A percentile compares a stretch with the other conserved stretches of the same genome.
Conservation (phyloP, 495 filamentous ascomycete species). For the Daldinia grandis region DNA sequence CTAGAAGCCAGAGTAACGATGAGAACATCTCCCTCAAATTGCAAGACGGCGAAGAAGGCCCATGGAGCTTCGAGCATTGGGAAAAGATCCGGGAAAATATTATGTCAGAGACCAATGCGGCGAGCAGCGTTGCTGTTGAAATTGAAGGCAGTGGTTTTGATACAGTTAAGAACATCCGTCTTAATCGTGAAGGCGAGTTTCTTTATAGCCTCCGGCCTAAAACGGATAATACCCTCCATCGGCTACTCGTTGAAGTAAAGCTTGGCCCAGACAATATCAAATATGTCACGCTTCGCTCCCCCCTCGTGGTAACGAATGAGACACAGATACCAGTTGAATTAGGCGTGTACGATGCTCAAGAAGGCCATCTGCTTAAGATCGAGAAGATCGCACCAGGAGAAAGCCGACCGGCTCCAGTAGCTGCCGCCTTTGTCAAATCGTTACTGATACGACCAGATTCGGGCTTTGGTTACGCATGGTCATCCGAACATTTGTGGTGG, state of each 20-base stretch:
- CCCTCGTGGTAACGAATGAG: slow-evolving; percentile 95
- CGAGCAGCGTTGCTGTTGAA: slow-evolving; percentile 78
- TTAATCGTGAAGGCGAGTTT: slow-evolving; percentile 92
- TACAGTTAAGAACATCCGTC: slow-evolving; percentile 82
- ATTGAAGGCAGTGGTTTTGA: slow-evolving; percentile 96
- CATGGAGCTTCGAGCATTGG: slow-evolving; percentile 97
- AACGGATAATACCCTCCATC: slow-evolving; percentile 78
- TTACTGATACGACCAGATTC: slow-evolving; percentile 92
- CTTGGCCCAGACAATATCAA: slow-evolving; percentile 94
- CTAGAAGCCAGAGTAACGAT: slow-evolving; percentile 68
- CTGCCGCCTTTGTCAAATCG: slow-evolving; percentile 88
- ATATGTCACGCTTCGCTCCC: slow-evolving; percentile 95
- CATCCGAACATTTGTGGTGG: slow-evolving; percentile 87
- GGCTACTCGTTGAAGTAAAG: slow-evolving; percentile 89
- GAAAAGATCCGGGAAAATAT: slow-evolving; percentile 92
- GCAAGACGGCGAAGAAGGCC: slow-evolving; percentile 85
- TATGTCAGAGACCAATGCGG: slow-evolving; percentile 75
- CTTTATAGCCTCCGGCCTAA: slow-evolving; percentile 88
- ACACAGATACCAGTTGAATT: slow-evolving; percentile 96
- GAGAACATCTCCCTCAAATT: slow-evolving; percentile 76
- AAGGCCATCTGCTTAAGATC: slow-evolving; percentile 93
- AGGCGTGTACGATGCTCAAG: slow-evolving; percentile 87
- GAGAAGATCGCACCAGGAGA: slow-evolving; percentile 97
- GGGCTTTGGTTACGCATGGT: slow-evolving; percentile 97
- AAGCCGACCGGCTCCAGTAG: slow-evolving; percentile 88